Percentiles rank a stretch among this genome's conserved stretches.
Evolutionary conservation across 2,329 filamentous ascomycete species (phyloP).

Genomic region (Alternaria metachromatica): DNA sequence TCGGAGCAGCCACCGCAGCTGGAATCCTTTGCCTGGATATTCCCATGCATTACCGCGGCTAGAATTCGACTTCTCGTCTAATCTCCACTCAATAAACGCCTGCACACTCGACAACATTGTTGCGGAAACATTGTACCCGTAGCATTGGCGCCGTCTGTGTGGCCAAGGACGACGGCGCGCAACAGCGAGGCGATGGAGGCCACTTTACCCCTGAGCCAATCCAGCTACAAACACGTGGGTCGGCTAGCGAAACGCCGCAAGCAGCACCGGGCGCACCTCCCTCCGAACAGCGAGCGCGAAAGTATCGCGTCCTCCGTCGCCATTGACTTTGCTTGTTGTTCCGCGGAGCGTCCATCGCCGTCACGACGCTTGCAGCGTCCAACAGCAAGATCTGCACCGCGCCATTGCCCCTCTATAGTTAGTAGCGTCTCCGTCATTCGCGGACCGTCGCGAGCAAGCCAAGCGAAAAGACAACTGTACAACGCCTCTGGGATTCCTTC

Average conservation of each 20-base stretch:
- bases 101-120: background rate
- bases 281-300: background rate
- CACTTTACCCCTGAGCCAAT: slow-evolving; percentile 19
- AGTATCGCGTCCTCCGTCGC: background rate
- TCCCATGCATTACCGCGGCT: background rate
- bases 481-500: background rate
- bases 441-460: background rate
- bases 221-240: slow-evolving; percentile 23
- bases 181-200: background rate
- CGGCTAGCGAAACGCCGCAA: slow-evolving; percentile 20
- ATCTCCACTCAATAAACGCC: slow-evolving; percentile 12
- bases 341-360: background rate
- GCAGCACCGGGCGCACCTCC: slow-evolving; percentile 9
- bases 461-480: background rate
- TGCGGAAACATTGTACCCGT: background rate
- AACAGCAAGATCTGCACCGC: background rate
- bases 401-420: background rate
- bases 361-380: background rate
- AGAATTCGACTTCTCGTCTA: background rate
- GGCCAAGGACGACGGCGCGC: background rate
- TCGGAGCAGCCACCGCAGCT: background rate
- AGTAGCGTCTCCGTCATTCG: background rate
- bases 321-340: background rate
- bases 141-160: background rate
- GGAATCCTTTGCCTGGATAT: background rate